phyloP scores from a whole-genome alignment of 2,329 filamentous ascomycete genomes.

The Fusarium vanettenii region DNA sequence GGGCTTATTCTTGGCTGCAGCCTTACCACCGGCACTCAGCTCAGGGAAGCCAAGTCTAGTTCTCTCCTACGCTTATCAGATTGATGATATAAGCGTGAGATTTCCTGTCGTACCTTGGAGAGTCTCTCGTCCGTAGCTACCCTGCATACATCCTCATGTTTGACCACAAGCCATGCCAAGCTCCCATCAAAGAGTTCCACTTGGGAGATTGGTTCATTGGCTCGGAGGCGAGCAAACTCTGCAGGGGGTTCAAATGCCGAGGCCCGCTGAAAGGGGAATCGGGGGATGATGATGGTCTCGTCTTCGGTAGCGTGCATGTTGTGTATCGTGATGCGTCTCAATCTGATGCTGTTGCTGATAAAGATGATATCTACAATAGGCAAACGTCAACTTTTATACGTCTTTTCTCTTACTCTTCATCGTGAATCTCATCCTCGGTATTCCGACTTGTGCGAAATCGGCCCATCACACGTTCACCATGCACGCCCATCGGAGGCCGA shows the following conservation, averaged over 20 bases:
- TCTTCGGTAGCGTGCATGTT: constrained; percentile 1
- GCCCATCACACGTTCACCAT: neutral
- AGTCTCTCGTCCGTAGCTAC: constrained; percentile 57
- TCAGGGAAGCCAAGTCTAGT: constrained; percentile 58
- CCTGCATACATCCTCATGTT: constrained; percentile 57
- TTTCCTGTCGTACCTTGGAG: constrained; percentile 52
- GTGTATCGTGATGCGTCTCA: neutral
- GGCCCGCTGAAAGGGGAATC: constrained; percentile 27
- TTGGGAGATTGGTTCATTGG: constrained; percentile 54
- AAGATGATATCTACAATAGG: neutral
- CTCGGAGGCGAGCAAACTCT: constrained; percentile 56
- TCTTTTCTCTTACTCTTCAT: neutral
- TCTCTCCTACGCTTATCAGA: constrained; percentile 45
- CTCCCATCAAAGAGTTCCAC: constrained; percentile 60
- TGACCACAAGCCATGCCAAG: constrained; percentile 59
- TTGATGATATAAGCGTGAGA: neutral
- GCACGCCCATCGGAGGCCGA: neutral
- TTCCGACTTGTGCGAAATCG: neutral
- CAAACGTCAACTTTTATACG: neutral
- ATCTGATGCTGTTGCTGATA: neutral
- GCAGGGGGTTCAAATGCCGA: constrained; percentile 50
- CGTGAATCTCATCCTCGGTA: neutral
- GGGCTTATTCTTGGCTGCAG: constrained; percentile 59
- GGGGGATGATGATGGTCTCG: constrained; percentile 2
- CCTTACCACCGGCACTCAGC: constrained; percentile 57